A percentile compares a stretch with the other conserved stretches of the same genome.
Conservation (phyloP, 2,329 filamentous ascomycete species). For the Colletotrichum sp. region DNA sequence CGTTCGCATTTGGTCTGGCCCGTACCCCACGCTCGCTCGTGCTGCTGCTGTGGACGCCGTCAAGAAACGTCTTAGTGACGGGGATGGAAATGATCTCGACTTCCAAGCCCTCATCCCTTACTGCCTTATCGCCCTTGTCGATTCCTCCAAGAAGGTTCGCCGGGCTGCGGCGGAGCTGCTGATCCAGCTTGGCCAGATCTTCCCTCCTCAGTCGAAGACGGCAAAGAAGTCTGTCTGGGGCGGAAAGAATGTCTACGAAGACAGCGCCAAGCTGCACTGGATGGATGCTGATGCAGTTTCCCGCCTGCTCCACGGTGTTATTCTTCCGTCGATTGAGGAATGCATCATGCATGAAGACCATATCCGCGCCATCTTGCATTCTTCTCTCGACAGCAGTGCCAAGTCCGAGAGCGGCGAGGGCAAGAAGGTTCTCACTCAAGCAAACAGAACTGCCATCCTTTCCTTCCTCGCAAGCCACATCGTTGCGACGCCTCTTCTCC, state of each 20-base stretch:
- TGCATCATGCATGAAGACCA: conserved; percentile 80
- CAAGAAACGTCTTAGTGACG: conserved; percentile 58
- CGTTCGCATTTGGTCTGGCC: conserved; percentile 73
- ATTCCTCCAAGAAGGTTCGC: conserved; percentile 77
- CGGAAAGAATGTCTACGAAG: conserved; percentile 67
- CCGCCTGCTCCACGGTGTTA: conserved; percentile 66
- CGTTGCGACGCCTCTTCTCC: conserved; percentile 68
- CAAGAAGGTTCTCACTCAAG: conserved; percentile 60
- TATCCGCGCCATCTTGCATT: conserved; percentile 67
- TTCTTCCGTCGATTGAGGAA: conserved; percentile 83
- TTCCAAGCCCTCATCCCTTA: conserved; percentile 87
- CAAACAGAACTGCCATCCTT: conserved; percentile 68
- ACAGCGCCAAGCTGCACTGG: conserved; percentile 56
- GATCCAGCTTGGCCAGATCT: conserved; percentile 56
- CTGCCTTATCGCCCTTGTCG: conserved; percentile 73
- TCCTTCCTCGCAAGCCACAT: conserved; percentile 77
- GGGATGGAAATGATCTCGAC: conserved; percentile 59
- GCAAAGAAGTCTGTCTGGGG: conserved; percentile 62
- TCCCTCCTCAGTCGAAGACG: conserved; percentile 40
- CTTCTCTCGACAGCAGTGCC: conserved; percentile 58
- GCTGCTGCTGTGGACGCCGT: conserved; percentile 71
- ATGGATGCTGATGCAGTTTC: conserved; percentile 61
- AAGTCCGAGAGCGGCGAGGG: conserved; percentile 45
- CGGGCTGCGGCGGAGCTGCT: conserved; percentile 74
- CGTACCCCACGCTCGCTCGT: conserved; percentile 71